Conservation (phyloP, 495 filamentous ascomycete species). For the Evernia prunastri region DNA sequence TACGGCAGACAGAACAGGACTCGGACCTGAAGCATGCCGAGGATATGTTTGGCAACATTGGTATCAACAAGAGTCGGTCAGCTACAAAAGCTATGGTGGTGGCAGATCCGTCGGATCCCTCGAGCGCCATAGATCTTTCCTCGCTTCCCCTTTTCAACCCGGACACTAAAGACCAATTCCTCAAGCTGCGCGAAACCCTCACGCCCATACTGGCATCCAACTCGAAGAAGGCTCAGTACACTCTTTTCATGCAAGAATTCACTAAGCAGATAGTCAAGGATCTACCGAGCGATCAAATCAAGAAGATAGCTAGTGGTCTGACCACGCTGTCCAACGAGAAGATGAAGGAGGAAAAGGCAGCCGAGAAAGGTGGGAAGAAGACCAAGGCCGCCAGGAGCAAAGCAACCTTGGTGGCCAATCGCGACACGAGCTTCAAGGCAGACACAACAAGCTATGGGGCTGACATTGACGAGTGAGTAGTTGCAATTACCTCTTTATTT, state of each 20-base stretch:
- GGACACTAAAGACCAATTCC: conserved; percentile 75
- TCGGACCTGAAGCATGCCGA: conserved; percentile 85
- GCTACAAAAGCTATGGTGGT: conserved; percentile 58
- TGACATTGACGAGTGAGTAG: conserved; percentile 69
- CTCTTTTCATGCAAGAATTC: conserved; percentile 85
- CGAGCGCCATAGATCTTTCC: conserved; percentile 70
- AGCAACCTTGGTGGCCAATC: conserved; percentile 63
- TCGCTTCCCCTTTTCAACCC: conserved; percentile 83
- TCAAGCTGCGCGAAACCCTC: conserved; percentile 63
- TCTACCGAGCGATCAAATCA: conserved; percentile 81
- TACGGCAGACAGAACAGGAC: conserved; percentile 74
- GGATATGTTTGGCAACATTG: conserved; percentile 79
- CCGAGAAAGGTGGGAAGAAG: conserved; percentile 95
- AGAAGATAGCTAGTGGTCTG: conserved; percentile 82
- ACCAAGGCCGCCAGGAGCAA: conserved; percentile 92
- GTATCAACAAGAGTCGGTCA: conserved; percentile 61
- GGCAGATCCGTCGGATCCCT: conserved; percentile 62
- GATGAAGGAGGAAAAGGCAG: conserved; percentile 95
- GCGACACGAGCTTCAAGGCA: conserved; percentile 53
- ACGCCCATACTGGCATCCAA: conserved; percentile 66
- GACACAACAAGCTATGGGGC: conserved; percentile 71
- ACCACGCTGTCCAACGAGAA: conserved; percentile 91
- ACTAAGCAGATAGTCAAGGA: conserved; percentile 81
- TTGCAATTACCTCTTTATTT: neutral
- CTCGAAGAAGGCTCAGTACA: conserved; percentile 84